Percentiles rank a stretch among this genome's conserved stretches.
Evolutionary conservation across 305 asterid genomes (phyloP).

Genomic region (Caryopteris hybrid): DNA sequence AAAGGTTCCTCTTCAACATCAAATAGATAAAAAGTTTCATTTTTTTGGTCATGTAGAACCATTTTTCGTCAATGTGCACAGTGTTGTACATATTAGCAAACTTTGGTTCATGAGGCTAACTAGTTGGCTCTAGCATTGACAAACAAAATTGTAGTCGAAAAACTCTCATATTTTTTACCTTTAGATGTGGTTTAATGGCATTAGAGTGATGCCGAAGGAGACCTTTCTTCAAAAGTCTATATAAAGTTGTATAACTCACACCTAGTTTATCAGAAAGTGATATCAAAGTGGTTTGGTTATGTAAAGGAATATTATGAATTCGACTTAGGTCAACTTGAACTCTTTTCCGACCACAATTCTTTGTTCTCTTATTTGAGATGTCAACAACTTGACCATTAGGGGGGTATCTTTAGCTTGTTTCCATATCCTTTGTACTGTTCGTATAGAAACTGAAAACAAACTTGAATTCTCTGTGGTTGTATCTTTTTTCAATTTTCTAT

Average conservation of each 20-base stretch:
- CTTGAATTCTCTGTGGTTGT: not conserved
- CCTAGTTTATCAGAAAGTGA: not conserved
- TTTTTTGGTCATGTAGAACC: slow-evolving; percentile 2
- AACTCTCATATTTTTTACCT: not conserved
- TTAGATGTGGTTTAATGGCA: not conserved
- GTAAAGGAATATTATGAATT: not conserved
- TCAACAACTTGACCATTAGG: not conserved
- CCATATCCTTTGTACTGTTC: not conserved
- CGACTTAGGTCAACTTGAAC: not conserved
- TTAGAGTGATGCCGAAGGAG: not conserved
- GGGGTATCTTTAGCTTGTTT: not conserved
- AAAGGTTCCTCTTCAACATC: not conserved
- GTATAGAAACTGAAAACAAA: not conserved
- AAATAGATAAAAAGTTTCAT: not conserved
- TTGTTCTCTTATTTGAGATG: not conserved
- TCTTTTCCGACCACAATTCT: not conserved
- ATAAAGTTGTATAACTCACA: not conserved
- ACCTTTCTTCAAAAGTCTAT: not conserved
- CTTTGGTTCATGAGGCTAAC: not conserved
- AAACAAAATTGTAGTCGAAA: not conserved
- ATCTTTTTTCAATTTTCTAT: not conserved
- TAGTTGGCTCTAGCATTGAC: not conserved
- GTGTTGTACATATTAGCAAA: not conserved
- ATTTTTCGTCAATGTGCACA: not conserved
- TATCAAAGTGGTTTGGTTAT: not conserved